A percentile compares a stretch with the other conserved stretches of the same genome.
Conservation (phyloP, 805 yeast species). For the Yamadazyma olivae region DNA sequence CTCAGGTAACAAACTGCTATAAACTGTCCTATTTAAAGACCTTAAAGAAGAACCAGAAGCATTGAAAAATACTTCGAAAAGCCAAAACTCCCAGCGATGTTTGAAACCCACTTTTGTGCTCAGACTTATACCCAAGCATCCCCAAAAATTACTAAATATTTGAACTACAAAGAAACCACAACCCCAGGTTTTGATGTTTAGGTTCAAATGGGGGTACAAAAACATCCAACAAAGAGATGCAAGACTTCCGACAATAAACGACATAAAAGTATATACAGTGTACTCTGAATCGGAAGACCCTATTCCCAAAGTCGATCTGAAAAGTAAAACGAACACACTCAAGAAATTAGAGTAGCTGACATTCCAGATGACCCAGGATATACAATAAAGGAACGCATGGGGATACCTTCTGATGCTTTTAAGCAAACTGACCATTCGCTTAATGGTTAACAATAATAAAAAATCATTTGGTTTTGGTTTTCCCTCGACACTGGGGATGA, state of each 20-base stretch:
- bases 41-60: constrained; percentile 33
- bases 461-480: constrained; percentile 23
- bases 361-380: constrained; percentile 45
- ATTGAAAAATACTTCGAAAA: constrained; percentile 34
- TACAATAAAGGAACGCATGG: constrained; percentile 31
- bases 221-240: constrained; percentile 39
- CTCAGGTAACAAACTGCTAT: constrained; percentile 35
- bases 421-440: constrained; percentile 21
- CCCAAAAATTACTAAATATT: constrained; percentile 36
- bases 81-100: constrained; percentile 43
- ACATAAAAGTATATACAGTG: constrained; percentile 36
- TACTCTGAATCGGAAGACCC: constrained; percentile 37
- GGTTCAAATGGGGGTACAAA: constrained; percentile 20
- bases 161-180: constrained; percentile 28
- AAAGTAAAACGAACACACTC: constrained; percentile 31
- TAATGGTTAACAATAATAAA: constrained; percentile 20
- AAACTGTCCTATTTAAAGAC: constrained; percentile 33
- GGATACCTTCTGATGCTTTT: constrained; percentile 25
- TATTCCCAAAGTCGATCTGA: constrained; percentile 38
- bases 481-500: constrained; percentile 29
- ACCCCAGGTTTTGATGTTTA: constrained; percentile 34
- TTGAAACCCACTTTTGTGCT: constrained; percentile 33
- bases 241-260: constrained; percentile 28
- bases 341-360: constrained; percentile 32
- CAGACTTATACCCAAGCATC: constrained; percentile 30